Evolutionary conservation across 495 filamentous ascomycete species (phyloP).

Genomic region (Lepidopterella palustris): DNA sequence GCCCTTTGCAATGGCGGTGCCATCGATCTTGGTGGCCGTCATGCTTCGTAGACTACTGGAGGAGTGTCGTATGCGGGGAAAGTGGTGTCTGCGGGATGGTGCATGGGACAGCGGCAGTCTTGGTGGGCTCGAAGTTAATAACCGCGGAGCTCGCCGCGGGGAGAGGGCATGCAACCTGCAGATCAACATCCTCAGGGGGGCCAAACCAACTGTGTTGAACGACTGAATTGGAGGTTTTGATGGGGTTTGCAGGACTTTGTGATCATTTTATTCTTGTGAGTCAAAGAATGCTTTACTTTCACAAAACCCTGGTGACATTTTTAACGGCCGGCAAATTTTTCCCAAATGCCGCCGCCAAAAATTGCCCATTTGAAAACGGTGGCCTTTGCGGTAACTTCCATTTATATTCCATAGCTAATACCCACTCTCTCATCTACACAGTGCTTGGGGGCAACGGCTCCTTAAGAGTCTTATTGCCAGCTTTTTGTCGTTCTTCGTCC

Average conservation of each 20-base stretch:
- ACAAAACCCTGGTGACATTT: background rate
- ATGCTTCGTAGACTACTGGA: constrained; percentile 52
- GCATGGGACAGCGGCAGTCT: background rate
- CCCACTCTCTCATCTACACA: background rate
- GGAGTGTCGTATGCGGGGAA: constrained; percentile 32
- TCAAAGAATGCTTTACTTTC: background rate
- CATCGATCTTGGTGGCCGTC: constrained; percentile 89
- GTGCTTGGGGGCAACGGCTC: no score
- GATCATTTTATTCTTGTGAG: constrained; percentile 2
- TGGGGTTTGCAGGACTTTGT: background rate
- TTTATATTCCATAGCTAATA: no score
- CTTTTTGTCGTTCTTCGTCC: no score
- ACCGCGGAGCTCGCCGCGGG: background rate
- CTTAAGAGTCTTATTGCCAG: no score
- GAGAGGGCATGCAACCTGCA: background rate
- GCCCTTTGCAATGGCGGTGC: constrained; percentile 83
- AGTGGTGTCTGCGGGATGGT: background rate
- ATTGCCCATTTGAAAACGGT: background rate
- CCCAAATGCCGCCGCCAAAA: background rate
- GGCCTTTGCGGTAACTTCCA: background rate
- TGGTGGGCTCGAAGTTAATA: no score
- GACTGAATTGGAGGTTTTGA: background rate
- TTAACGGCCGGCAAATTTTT: constrained; percentile 4
- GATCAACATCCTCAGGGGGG: constrained; percentile 1
- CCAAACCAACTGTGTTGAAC: constrained; percentile 3